phyloP scores from a whole-genome alignment of 768 basidiomycete species.

The Collybia mongolica region DNA sequence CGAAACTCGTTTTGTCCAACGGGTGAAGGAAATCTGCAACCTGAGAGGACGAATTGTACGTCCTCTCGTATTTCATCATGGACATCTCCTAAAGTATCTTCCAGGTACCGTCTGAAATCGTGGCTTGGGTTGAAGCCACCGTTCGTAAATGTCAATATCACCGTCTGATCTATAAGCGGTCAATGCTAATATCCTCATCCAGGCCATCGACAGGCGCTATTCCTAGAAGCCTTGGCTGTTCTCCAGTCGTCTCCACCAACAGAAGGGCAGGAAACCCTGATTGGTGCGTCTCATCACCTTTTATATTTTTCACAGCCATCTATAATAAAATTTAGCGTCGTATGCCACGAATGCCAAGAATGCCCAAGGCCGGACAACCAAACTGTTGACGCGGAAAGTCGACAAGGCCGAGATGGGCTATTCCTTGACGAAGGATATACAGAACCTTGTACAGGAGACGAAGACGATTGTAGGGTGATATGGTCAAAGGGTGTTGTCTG shows the following conservation, averaged over 20 bases:
- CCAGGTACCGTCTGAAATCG: too few relatives aligned
- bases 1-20: constrained; percentile 2
- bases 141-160: too few relatives aligned
- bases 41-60: neutral
- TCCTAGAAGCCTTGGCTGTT: neutral
- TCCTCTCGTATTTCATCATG: too few relatives aligned
- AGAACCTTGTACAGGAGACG: constrained; percentile 13
- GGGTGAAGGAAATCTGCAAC: constrained; percentile 7
- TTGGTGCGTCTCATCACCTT: constrained; percentile 4
- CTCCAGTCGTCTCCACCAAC: constrained; percentile 1
- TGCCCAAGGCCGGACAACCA: constrained; percentile 8
- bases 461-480: constrained; percentile 10
- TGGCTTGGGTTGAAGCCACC: too few relatives aligned
- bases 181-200: neutral
- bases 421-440: constrained; percentile 16
- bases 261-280: constrained; percentile 6
- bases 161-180: too few relatives aligned
- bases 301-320: neutral
- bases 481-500: too few relatives aligned
- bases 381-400: constrained; percentile 17
- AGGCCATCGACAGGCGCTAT: constrained; percentile 6
- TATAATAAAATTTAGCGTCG: constrained; percentile 2
- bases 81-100: neutral
- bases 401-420: constrained; percentile 17
- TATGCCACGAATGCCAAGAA: neutral